These are phyloP conservation scores for Parietichytrium sp. DNA, from an alignment of 108 stramenopile genomes.

Conservation along the genomic window DNA sequence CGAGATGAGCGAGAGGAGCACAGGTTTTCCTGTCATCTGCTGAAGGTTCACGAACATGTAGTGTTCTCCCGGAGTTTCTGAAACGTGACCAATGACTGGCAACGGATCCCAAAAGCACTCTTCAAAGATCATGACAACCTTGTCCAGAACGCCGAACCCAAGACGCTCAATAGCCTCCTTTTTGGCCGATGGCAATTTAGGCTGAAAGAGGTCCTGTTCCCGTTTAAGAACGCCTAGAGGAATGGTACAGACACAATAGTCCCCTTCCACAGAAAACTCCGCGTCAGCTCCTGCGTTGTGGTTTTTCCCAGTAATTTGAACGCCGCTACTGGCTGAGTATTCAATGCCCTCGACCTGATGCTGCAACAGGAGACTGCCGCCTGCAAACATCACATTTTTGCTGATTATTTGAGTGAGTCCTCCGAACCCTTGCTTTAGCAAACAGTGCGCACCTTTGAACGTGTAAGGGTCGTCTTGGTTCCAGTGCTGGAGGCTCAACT, in stretches of 20 bases:
- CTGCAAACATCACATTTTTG: background rate
- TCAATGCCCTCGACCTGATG: background rate
- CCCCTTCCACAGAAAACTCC: background rate
- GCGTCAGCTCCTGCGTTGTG: background rate
- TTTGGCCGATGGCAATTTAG: background rate
- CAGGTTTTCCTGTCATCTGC: background rate
- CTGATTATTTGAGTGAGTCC: background rate
- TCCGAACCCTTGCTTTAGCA: background rate
- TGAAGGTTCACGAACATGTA: background rate
- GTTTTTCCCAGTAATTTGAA: background rate
- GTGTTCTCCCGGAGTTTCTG: background rate
- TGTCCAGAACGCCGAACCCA: background rate
- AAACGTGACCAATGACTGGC: background rate
- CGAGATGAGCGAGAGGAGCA: background rate
- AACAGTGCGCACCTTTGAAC: background rate
- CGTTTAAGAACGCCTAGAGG: conserved; percentile 11
- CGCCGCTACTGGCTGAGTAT: background rate
- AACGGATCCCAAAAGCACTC: conserved; percentile 23
- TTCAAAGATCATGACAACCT: background rate
- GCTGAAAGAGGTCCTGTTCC: background rate
- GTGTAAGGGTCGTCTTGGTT: background rate
- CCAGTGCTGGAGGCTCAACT: background rate
- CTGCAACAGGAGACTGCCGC: background rate
- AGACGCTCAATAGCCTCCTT: background rate
- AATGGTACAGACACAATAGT: background rate